These are phyloP conservation scores for Aspergillus sclerotiicarbonarius DNA, from an alignment of 495 filamentous ascomycete species.

Conservation along the genomic window DNA sequence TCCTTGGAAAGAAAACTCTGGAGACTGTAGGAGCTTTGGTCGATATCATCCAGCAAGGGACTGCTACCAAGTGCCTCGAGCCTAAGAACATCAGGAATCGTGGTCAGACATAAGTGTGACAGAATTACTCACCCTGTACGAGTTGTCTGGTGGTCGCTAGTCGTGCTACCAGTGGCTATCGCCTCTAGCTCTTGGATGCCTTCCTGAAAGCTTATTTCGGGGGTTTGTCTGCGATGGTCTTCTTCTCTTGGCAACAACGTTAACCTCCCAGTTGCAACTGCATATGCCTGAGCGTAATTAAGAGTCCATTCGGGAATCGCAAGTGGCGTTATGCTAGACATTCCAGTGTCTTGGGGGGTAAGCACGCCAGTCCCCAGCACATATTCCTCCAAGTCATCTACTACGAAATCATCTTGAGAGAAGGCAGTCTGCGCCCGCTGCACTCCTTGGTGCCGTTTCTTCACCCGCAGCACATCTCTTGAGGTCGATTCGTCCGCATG, in stretches of 20 bases:
- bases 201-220: slow-evolving; percentile 18
- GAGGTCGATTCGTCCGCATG: slow-evolving; percentile 12
- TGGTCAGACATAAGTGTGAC: not conserved
- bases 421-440: slow-evolving; percentile 1
- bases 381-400: slow-evolving; percentile 41
- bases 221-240: not conserved
- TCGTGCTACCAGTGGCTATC: not conserved
- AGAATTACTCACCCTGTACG: slow-evolving; percentile 25
- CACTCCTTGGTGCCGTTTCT: slow-evolving; percentile 16
- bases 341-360: slow-evolving; percentile 2
- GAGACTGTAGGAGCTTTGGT: slow-evolving; percentile 30
- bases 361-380: slow-evolving; percentile 4
- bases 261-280: slow-evolving; percentile 19
- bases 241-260: not conserved
- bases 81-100: slow-evolving; percentile 16
- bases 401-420: slow-evolving; percentile 31
- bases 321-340: slow-evolving; percentile 11
- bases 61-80: slow-evolving; percentile 29
- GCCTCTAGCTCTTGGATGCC: slow-evolving; percentile 18
- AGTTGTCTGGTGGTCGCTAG: slow-evolving; percentile 6
- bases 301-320: slow-evolving; percentile 29
- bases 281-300: slow-evolving; percentile 33
- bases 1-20: slow-evolving; percentile 21
- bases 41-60: slow-evolving; percentile 33
- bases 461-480: slow-evolving; percentile 25